These are phyloP conservation scores for Fusarium subtropicale DNA, from an alignment of 2,329 filamentous ascomycete genomes.

Conservation along the genomic window DNA sequence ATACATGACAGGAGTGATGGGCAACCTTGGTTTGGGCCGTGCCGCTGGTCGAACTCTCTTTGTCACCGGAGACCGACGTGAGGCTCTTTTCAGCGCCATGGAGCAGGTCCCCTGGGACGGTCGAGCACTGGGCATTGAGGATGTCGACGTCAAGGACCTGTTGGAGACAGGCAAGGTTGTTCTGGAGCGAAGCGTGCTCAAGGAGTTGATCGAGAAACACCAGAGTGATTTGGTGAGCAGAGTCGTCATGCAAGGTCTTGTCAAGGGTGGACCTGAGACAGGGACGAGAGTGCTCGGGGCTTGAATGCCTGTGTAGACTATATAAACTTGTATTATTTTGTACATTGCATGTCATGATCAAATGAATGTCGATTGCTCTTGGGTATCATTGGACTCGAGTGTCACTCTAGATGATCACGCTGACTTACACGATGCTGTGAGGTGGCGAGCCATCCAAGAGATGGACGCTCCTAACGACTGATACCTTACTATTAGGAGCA, in stretches of 20 bases:
- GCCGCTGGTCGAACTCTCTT: constrained; percentile 78
- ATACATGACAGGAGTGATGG: constrained; percentile 76
- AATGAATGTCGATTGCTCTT: constrained; percentile 1
- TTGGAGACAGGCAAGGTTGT: constrained; percentile 86
- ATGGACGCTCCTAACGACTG: too few relatives aligned
- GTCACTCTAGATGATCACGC: constrained; percentile 19
- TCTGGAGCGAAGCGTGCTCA: constrained; percentile 84
- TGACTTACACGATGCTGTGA: constrained; percentile 30
- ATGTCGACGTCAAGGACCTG: constrained; percentile 96
- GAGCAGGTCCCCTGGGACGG: constrained; percentile 73
- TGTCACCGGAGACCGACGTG: constrained; percentile 72
- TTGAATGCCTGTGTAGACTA: constrained; percentile 42
- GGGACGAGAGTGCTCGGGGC: constrained; percentile 55
- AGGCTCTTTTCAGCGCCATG: constrained; percentile 75
- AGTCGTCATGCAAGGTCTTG: constrained; percentile 58
- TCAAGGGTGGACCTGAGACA: constrained; percentile 49
- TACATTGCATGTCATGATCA: constrained; percentile 31
- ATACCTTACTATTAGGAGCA: too few relatives aligned
- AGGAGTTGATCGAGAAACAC: constrained; percentile 78
- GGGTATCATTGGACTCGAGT: constrained; percentile 28
- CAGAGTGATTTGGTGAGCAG: constrained; percentile 71
- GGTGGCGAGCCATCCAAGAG: too few relatives aligned
- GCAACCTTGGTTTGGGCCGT: constrained; percentile 75
- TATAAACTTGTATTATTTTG: constrained; percentile 48
- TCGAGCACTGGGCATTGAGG: constrained; percentile 74